Base-by-base conservation (phyloP, 108 stramenopile genomes). In the Stephanodiscus triporus region DNA sequence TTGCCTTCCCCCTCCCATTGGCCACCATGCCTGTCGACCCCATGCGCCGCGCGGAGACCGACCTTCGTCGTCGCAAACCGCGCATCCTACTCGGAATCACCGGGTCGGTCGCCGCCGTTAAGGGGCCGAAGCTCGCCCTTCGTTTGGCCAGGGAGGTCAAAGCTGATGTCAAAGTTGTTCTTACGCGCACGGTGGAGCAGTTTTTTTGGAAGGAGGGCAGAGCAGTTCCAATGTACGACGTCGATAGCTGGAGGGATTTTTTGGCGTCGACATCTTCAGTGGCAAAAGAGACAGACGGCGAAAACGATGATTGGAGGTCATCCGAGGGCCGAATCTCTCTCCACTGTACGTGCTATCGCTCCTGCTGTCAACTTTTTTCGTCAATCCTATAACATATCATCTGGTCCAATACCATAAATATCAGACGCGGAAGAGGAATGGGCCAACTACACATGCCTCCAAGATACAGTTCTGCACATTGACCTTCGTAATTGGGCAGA, bases 401-500 rank as follows among this genome's bases (percentile, higher is more conserved):
- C 45, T 29, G n/a, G 38, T 45, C 22, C 68, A 17, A 8, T 40
- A 37, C 22, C 13, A 29, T 19, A 67, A 66, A 26, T 58, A n/a
- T 14, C 62, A 89, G 90, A 84, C 66, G 73, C 94, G 9, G 80
- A 90, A 26, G 90, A 93, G 36, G 91, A 95, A 80, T 92, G 91
- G 94, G 71, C 81, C 61, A 80, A 66, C 43, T 96, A 93, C 91
- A 82, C 86, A 30, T 63, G 64, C 34, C 60, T 93, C 27, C 76
- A 85, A 10, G 95, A 96, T 82, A 87, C 93, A 0, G 94, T 97
- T 14, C 78, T 97, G 14, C 97, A 97, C 74, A 96, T 97, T 70
- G 89, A 97, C 26, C 82, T 95, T 9, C 82, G 97, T 43, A 85
- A 90, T 69, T 96, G 97, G 95, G 94, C 95, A 2, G 97, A 97